Conservation (phyloP, 208 protist species). For the Leishmania gerbilli region DNA sequence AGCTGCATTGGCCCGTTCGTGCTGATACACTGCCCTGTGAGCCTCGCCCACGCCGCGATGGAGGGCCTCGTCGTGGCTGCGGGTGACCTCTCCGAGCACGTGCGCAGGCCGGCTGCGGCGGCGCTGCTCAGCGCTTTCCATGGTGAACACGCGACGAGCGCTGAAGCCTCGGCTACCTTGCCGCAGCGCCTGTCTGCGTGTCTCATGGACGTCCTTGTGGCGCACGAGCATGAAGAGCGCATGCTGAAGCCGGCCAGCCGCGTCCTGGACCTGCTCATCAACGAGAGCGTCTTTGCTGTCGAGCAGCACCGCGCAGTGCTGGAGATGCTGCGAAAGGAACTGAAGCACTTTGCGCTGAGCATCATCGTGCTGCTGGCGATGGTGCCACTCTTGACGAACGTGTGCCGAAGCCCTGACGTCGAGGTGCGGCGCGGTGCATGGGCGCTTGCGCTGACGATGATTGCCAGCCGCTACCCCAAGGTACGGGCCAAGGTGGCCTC, state of each 20-base stretch:
- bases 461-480: slow-evolving; percentile 92
- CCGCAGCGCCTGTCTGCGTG: slow-evolving; percentile 46
- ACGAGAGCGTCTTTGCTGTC: slow-evolving; percentile 51
- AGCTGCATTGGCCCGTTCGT: slow-evolving; percentile 45
- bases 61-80: slow-evolving; percentile 85
- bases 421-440: slow-evolving; percentile 61
- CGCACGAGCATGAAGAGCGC: slow-evolving; percentile 68
- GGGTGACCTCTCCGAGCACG: slow-evolving; percentile 86
- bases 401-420: slow-evolving; percentile 61
- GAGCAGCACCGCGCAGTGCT: slow-evolving; percentile 50
- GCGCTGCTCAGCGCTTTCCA: slow-evolving; percentile 63
- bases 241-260: slow-evolving; percentile 81
- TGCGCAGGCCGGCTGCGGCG: slow-evolving; percentile 58
- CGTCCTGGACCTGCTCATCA: slow-evolving; percentile 64
- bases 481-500: slow-evolving; percentile 82
- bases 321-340: slow-evolving; percentile 62
- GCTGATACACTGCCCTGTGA: slow-evolving; percentile 39
- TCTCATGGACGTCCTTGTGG: slow-evolving; percentile 54
- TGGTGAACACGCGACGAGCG: neutral
- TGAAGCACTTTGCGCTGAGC: slow-evolving; percentile 73
- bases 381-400: slow-evolving; percentile 57
- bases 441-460: slow-evolving; percentile 79
- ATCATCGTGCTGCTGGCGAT: slow-evolving; percentile 81
- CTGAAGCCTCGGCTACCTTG: slow-evolving; percentile 10
- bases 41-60: slow-evolving; percentile 57